These are phyloP conservation scores for Fusarium guadeloupense DNA, from an alignment of 2,329 filamentous ascomycete species.

Conservation along the genomic window DNA sequence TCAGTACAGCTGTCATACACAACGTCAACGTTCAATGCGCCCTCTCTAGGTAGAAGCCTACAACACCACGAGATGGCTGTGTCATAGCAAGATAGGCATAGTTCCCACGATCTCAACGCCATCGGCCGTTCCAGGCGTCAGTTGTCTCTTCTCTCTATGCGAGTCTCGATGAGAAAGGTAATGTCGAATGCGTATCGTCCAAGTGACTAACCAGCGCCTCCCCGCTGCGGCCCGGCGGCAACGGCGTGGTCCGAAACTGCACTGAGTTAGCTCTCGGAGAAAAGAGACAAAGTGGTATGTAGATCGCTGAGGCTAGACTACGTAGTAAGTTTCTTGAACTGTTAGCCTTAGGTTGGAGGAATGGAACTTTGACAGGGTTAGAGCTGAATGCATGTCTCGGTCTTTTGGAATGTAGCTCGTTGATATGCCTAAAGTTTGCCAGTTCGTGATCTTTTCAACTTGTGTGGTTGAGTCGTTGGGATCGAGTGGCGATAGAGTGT, in stretches of 20 bases:
- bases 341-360: not conserved
- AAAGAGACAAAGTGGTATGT: not conserved
- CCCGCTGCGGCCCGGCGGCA: slow-evolving; percentile 23
- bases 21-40: not conserved
- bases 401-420: slow-evolving; percentile 18
- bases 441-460: not conserved
- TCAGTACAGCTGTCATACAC: not conserved
- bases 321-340: no score
- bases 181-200: not conserved
- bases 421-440: not conserved
- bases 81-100: not conserved
- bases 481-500: slow-evolving; percentile 2
- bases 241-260: slow-evolving; percentile 3
- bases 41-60: not conserved
- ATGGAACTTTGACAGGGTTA: slow-evolving; percentile 4
- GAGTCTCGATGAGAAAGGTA: slow-evolving; percentile 3
- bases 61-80: not conserved
- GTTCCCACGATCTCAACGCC: not conserved
- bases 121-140: not conserved
- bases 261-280: slow-evolving; percentile 7
- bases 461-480: not conserved
- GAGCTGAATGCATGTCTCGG: not conserved
- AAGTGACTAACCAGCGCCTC: not conserved
- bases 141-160: not conserved
- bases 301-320: not conserved